Base-by-base conservation (phyloP, 108 stramenopile genomes). In the Asterionellopsis glacialis region DNA sequence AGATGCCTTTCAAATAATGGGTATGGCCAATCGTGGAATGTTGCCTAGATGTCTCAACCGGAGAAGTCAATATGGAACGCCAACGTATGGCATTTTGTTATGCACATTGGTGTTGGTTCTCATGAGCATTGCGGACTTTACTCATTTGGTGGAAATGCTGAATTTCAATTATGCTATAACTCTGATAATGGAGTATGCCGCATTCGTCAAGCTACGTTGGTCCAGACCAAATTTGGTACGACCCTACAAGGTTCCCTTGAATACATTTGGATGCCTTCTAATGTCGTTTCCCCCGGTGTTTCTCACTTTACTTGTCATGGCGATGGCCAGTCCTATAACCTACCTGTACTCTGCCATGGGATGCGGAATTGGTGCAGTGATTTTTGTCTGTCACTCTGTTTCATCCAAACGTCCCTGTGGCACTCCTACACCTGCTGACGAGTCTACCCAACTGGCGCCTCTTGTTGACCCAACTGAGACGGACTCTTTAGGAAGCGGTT, bases 1-100 rank as follows among this genome's bases (percentile, higher is more conserved):
- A 0, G 97, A 98, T 68, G 80, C 95, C 23, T 93, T 82, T 45
- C 93, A 95, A 40, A 57, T 98, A 21, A 90, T 94, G 91, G 96
- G 94, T 16, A 94, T 94, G 93, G 94, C 91, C 6, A 90, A 95
- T 47, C 75, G 95, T 10, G 95, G 95, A 15, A 72, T 90, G 41
- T 51, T 96, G 23, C 96, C 95, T n/a, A 84, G 84, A 41, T 55
- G 86, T 7, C 90, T 98, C 38, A 73, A 68, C 41, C 58, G 57
- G 51, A 68, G 94, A 25, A 91, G 84, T 16, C 71, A 69, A 45
- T 87, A 88, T 57, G 96, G 87, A 14, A 98, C 94, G 9, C 95
- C 97, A 4, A 90, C 93, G 11, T 74, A 75, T 25, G 93, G 93
- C 10, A 88, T 95, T 38, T 56, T 95, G 43, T 43, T 91, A 18